Base-by-base conservation (phyloP, 176 grass and related monocot genomes). In the Avena sativa region DNA sequence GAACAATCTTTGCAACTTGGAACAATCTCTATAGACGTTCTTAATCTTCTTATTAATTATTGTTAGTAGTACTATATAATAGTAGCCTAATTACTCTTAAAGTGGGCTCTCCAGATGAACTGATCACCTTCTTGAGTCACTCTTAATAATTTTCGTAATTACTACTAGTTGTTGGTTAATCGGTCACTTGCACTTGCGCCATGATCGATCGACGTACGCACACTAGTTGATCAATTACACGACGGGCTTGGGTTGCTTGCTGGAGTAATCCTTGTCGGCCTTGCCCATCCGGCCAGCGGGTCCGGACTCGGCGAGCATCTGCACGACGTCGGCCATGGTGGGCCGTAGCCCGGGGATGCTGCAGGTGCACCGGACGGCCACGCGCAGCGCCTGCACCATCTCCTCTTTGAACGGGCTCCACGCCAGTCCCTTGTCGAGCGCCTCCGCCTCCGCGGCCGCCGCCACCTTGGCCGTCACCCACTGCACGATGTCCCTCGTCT, bases 251-350 rank as follows among this genome's bases (percentile, higher is more conserved):
- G 12, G 83, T 64, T 74, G 25, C 61, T 81, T 43, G 13, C 71
- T 71, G 63, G 74, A 28, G 12, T 65, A 47, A 4, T 71, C 36
- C 9, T 82, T 87, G 50, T 10, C 30, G 67, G 84, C 55, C 78
- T 91, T 92, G 56, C 90, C 60, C 0, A 84, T 60, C 23, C 84
- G 86, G 20, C n/a, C 50, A 70, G 78, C 74, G 50, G 79, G 94
- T 0, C 85, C 89, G 0, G 81, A 89, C 74, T 96, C 97, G 14
- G 88, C 87, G 48, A 99, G 90, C 84, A 96, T 91, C 89, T 94
- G 97, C 3, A 99, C 89, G 44, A 99, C 97, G 78, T 99, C 97
- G 85, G 92, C 95, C 97, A 99, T 99, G 83, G 94, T 80, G 4
- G 94, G 97, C 30, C 97, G 97, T 2, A 93, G 77, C 0, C 51